A percentile compares a stretch with the other conserved stretches of the same genome.
Conservation (phyloP, 495 filamentous ascomycete genomes). For the Neurospora sp. region DNA sequence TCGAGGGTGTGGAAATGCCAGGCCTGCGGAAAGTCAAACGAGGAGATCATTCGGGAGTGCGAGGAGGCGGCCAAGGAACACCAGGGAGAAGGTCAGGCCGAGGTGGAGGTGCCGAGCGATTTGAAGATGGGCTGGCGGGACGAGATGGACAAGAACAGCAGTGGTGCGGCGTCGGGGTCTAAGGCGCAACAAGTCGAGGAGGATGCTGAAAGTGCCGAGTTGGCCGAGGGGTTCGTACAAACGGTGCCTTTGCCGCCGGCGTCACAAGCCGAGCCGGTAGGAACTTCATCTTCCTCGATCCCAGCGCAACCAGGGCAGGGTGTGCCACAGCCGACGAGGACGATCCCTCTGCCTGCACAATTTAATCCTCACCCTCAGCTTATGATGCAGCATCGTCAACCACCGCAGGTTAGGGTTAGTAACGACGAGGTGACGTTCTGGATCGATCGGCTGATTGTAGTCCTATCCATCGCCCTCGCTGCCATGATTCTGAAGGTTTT, state of each 20-base stretch:
- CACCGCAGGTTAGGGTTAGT: slow-evolving; percentile 12
- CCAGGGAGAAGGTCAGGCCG: slow-evolving; percentile 23
- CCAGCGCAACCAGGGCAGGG: slow-evolving; percentile 16
- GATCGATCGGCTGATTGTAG: slow-evolving; percentile 51
- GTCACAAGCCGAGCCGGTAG: slow-evolving; percentile 1
- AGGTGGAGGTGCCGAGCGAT: slow-evolving; percentile 45
- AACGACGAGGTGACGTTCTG: slow-evolving; percentile 36
- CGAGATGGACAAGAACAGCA: slow-evolving; percentile 31
- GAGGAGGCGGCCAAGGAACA: slow-evolving; percentile 46
- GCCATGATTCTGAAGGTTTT: slow-evolving; percentile 42
- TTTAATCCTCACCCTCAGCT: slow-evolving; percentile 7
- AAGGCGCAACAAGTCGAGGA: slow-evolving; percentile 4
- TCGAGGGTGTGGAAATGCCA: slow-evolving; percentile 42
- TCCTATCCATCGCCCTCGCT: slow-evolving; percentile 39
- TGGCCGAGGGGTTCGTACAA: slow-evolving; percentile 42
- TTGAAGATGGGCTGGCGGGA: slow-evolving; percentile 49
- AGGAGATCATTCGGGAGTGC: slow-evolving; percentile 58
- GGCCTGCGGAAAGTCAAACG: slow-evolving; percentile 57
- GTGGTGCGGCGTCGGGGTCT: background rate
- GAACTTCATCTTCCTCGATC: background rate
- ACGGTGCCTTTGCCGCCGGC: slow-evolving; percentile 19
- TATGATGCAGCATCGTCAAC: slow-evolving; percentile 12
- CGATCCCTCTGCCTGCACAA: slow-evolving; percentile 20
- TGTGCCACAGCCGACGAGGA: slow-evolving; percentile 26
- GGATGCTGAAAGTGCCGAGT: slow-evolving; percentile 28